Conservation (phyloP, 345 rosid genomes). For the Eucalyptus sp. region DNA sequence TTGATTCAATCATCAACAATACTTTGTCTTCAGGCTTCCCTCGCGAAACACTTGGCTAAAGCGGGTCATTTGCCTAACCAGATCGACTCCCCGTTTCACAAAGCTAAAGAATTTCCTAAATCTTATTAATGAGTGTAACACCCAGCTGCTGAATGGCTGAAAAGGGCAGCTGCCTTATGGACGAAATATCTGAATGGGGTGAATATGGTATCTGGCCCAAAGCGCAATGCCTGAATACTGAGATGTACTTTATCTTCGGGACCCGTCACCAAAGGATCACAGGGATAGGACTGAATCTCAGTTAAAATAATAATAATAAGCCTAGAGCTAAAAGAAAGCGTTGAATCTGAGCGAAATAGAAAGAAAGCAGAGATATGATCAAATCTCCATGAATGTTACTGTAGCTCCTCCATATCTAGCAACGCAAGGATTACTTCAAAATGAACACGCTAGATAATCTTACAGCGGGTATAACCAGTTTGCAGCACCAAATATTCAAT, state of each 20-base stretch:
- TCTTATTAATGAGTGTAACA: not conserved
- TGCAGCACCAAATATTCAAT: not conserved
- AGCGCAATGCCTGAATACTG: not conserved
- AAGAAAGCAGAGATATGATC: not conserved
- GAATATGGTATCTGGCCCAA: not conserved
- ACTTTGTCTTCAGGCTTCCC: not conserved
- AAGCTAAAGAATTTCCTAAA: not conserved
- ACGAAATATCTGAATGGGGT: not conserved
- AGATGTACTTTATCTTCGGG: not conserved
- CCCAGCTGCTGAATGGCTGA: not conserved
- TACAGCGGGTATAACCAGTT: not conserved
- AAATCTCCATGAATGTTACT: not conserved
- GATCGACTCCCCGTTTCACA: not conserved
- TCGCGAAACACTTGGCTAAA: not conserved
- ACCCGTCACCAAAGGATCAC: not conserved
- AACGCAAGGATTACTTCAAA: not conserved
- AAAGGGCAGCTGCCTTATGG: fast-evolving
- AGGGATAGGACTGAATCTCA: not conserved
- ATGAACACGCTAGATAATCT: not conserved
- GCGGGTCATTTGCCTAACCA: not conserved
- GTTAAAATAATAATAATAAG: not conserved
- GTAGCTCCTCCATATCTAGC: not conserved
- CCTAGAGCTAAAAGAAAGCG: not conserved
- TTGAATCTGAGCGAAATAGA: not conserved
- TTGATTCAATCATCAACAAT: not conserved